Percentiles rank a stretch among this genome's conserved stretches.
Conservation (phyloP, 768 basidiomycete genomes). For the Boletus subcaerulescens region DNA sequence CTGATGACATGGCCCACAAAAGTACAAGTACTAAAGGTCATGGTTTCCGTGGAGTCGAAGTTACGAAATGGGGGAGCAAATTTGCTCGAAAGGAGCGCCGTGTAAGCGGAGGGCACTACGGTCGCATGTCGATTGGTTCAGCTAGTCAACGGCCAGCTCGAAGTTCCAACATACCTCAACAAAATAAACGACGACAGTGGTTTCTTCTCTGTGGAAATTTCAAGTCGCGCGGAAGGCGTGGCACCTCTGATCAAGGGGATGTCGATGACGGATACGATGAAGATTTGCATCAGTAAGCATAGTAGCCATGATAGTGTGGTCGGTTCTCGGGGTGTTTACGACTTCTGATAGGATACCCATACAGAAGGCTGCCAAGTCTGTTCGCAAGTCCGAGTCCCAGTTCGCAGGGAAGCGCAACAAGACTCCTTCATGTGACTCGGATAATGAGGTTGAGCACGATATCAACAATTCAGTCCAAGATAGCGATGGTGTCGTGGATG, state of each 20-base stretch:
- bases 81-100: slow-evolving; percentile 2
- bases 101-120: slow-evolving; percentile 3
- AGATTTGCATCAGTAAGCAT: slow-evolving; percentile 8
- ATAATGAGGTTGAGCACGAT: slow-evolving; percentile 2
- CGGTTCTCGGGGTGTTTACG: slow-evolving; percentile 1
- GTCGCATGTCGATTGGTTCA: slow-evolving; percentile 22
- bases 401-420: slow-evolving; percentile 5
- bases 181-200: slow-evolving; percentile 12
- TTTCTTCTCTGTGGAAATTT: slow-evolving; percentile 12
- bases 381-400: slow-evolving; percentile 11
- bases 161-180: neutral
- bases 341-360: slow-evolving; percentile 1
- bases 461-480: neutral
- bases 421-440: neutral
- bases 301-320: too few relatives aligned
- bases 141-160: slow-evolving; percentile 3
- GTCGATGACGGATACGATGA: neutral
- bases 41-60: neutral
- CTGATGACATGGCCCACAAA: slow-evolving; percentile 6
- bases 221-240: neutral
- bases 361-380: slow-evolving; percentile 13
- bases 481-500: slow-evolving; percentile 1
- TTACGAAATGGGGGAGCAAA: slow-evolving; percentile 5
- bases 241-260: neutral
- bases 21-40: neutral